Evolutionary conservation across 805 yeast species (phyloP), one percentile per base, ranked within the genome.

Genomic region (Metschnikowia cubensis): DNA sequence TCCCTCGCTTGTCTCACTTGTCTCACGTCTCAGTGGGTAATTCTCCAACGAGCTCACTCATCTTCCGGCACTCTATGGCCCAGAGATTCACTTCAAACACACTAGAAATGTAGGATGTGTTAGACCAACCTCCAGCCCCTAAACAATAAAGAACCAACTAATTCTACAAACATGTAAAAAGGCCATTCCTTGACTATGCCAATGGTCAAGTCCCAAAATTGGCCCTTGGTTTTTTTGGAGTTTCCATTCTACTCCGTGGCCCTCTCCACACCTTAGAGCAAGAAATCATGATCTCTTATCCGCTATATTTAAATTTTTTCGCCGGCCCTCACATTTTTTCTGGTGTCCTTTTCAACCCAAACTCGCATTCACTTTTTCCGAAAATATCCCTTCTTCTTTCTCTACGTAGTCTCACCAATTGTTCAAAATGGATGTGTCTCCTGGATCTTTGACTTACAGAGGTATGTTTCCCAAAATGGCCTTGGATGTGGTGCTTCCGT

Each of bases 401-500:
- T 40, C 48, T 21, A 41, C 45, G 35, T 42, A n/a, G 21, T 34
- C 13, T 33, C n/a, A 29, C 34, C 35, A 22, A 31, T 49, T 47
- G 57, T 29, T 18, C 13, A 73, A 52, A 59, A 84, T 89, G 83
- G 87, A 84, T 67, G 84, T 89, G 57, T 71, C 80, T 47, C 96
- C 96, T 53, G 79, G 75, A 56, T 74, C 77, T 50, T 77, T 89
- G 70, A 91, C 85, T 68, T 89, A 85, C 69, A 80, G 79, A 61
- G 85, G 95, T 87, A 79, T 68, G 94, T 83, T 44, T 5, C 25
- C 18, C 10, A 15, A 13, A 7, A 18, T 8, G 14, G n/a, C 14
- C 14, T 17, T 5, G 21, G 10, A 5, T 7, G 22, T 3, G 44
- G 44, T 22, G n/a, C 15, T 29, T 6, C 3, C 22, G n/a, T 11